These are phyloP conservation scores for Friedmanniomyces simplex DNA, from an alignment of 495 filamentous ascomycete species.

Conservation along the genomic window DNA sequence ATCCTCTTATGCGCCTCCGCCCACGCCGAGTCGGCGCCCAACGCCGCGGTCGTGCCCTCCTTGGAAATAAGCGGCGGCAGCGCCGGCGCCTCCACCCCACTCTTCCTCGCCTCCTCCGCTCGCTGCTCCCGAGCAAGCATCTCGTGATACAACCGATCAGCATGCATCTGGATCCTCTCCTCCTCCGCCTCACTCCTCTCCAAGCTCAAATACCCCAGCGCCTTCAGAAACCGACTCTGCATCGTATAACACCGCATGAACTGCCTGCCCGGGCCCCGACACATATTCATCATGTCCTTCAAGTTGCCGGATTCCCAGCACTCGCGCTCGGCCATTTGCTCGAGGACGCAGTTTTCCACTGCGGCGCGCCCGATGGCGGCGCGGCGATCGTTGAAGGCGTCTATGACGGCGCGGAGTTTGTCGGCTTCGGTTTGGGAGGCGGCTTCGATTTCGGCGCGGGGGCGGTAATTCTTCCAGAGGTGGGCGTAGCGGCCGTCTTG, in stretches of 20 bases:
- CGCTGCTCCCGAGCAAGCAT: slow-evolving; percentile 68
- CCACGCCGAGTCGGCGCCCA: slow-evolving; percentile 17
- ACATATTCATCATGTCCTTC: slow-evolving; percentile 57
- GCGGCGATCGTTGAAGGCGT: slow-evolving; percentile 72
- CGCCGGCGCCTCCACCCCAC: slow-evolving; percentile 20
- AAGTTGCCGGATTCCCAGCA: slow-evolving; percentile 63
- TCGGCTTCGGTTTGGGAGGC: slow-evolving; percentile 59
- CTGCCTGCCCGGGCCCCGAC: slow-evolving; percentile 53
- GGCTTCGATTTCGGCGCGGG: slow-evolving; percentile 52
- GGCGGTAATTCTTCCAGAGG: slow-evolving; percentile 81
- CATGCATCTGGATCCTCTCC: slow-evolving; percentile 92
- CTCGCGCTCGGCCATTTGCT: slow-evolving; percentile 61
- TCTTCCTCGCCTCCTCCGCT: slow-evolving; percentile 51
- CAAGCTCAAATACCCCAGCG: slow-evolving; percentile 73
- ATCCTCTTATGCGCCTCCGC: slow-evolving; percentile 6
- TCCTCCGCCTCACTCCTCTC: slow-evolving; percentile 55
- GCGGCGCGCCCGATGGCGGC: slow-evolving; percentile 68
- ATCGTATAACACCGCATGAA: slow-evolving; percentile 75
- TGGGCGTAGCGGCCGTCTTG: slow-evolving; percentile 86
- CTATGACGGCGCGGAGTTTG: slow-evolving; percentile 62
- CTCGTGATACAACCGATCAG: slow-evolving; percentile 75
- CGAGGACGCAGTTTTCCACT: slow-evolving; percentile 84
- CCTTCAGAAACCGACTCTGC: slow-evolving; percentile 80
- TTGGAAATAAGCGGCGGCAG: slow-evolving; percentile 19
- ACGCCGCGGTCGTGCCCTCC: slow-evolving; percentile 7